Evolutionary conservation across 345 rosid genomes (phyloP), one percentile per base, ranked within the genome.

Genomic region (Rhodamnia rubescens): DNA sequence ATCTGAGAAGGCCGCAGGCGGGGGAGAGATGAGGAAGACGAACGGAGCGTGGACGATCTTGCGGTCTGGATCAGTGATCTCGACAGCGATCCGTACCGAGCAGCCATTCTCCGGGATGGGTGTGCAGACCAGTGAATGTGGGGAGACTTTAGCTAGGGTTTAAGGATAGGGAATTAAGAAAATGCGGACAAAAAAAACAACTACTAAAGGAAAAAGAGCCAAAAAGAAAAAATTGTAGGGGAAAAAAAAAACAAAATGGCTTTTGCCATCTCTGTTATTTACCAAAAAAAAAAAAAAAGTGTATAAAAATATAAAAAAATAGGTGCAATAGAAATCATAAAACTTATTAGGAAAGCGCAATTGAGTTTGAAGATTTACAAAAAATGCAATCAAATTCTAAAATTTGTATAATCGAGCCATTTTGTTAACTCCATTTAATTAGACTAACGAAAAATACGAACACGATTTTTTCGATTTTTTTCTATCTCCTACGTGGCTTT

Each of bases 11-110:
- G 87, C 78, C 78, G 78, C 78, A 20, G 47, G 29, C 84, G 88
- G 11, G 84, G 89, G 59, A 86, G 81, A 16, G 82, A 29, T 36
- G 82, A 40, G 26, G 86, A 22, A 16, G 88, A 75, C 50, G 90
- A 27, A 26, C 90, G 86, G 55, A 85, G 83, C 9, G 84, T 78
- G 47, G 90, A 83, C 20, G 88, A 69, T 61, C 88, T 87, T 21
- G 87, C 88, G 26, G 64, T 29, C 20, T 84, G 84, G 4, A 86
- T 74, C 81, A 87, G 78, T 16, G 91, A 75, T 22, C 88, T 86
- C 20, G 86, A 64, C 29, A 85, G 83, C 44, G 88, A 86, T 74
- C 87, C 86, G 88, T 74, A 86, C 36, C 85, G 88, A 84, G 88
- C 84, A 36, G 88, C 89, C 89, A 89, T 89, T 74, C 0, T 18